A percentile compares a stretch with the other conserved stretches of the same genome.
These are phyloP conservation scores for Rhodotorula taiwanensis DNA, from an alignment of 768 basidiomycete genomes.

Conservation along the genomic window DNA sequence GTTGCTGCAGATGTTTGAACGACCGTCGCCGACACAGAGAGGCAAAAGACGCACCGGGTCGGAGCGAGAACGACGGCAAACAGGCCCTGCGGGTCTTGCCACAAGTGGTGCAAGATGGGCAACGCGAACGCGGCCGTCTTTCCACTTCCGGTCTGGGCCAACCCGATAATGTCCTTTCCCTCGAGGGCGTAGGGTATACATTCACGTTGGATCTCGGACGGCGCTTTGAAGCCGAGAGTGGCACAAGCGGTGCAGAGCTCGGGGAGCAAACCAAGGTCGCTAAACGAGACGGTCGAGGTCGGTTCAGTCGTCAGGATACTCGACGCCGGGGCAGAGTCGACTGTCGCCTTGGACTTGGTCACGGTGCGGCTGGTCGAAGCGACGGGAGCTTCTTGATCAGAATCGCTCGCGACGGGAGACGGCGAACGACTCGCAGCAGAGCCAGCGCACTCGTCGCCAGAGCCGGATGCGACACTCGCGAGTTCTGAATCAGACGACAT, in stretches of 20 bases:
- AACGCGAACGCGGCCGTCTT: slow-evolving; percentile 97
- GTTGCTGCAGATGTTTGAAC: no score
- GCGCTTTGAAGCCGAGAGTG: slow-evolving; percentile 70
- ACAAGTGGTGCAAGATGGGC: slow-evolving; percentile 90
- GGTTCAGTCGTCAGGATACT: slow-evolving; percentile 17
- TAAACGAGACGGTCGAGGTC: slow-evolving; percentile 54
- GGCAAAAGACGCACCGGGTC: slow-evolving; percentile 55
- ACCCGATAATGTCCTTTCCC: slow-evolving; percentile 92
- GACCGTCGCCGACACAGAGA: no score
- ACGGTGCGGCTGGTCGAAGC: no score
- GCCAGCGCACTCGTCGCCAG: no score
- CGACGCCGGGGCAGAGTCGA: no score
- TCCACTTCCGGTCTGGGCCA: slow-evolving; percentile 95
- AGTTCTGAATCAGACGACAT: neutral
- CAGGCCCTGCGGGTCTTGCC: slow-evolving; percentile 88
- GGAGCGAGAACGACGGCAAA: slow-evolving; percentile 92
- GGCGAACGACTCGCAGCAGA: no score
- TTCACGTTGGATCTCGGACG: slow-evolving; percentile 84
- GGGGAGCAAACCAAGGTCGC: slow-evolving; percentile 76
- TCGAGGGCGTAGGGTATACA: slow-evolving; percentile 78
- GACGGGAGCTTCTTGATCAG: no score
- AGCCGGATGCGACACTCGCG: no score
- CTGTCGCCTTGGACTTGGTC: no score
- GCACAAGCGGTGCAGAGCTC: slow-evolving; percentile 80
- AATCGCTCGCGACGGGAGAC: no score